Percentiles rank a stretch among this genome's conserved stretches.
These are phyloP conservation scores for Kwoniella shivajii DNA, from an alignment of 1,284 basidiomycete species.

Conservation along the genomic window DNA sequence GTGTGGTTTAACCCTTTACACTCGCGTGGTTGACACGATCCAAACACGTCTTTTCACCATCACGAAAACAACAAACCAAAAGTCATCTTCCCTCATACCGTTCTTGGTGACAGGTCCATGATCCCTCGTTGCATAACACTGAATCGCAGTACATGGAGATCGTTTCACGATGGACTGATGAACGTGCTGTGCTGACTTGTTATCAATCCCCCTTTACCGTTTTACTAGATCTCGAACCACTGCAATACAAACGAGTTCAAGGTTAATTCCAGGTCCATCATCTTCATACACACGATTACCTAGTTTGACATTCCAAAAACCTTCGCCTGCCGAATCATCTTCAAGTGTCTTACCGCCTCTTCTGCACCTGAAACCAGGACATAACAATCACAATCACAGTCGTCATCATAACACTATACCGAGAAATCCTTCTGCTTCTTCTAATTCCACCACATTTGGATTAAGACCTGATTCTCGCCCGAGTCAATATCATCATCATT, in stretches of 20 bases:
- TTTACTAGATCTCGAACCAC: not conserved
- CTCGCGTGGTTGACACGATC: conserved; percentile 24
- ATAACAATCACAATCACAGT: not conserved
- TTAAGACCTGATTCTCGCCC: too few relatives aligned
- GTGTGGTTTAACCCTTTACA: not conserved
- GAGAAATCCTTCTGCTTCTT: not conserved
- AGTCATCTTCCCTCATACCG: not conserved
- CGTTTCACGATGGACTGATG: too few relatives aligned
- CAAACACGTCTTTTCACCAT: conserved; percentile 15
- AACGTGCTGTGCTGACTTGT: not conserved
- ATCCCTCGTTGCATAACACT: too few relatives aligned
- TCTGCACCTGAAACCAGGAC: not conserved
- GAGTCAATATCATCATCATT: not conserved
- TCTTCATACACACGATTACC: not conserved
- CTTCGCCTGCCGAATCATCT: not conserved
- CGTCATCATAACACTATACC: not conserved
- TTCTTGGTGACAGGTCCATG: too few relatives aligned
- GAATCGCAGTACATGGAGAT: too few relatives aligned
- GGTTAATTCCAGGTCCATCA: not conserved
- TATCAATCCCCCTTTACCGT: not conserved
- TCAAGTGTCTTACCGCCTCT: conserved; percentile 6
- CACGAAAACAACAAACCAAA: too few relatives aligned
- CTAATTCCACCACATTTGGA: not conserved
- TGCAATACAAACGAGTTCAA: not conserved
- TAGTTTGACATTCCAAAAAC: conserved; percentile 5